Evolutionary conservation across 495 filamentous ascomycete genomes (phyloP), one percentile per base, ranked within the genome.

Genomic region (Usnea hakonensis): DNA sequence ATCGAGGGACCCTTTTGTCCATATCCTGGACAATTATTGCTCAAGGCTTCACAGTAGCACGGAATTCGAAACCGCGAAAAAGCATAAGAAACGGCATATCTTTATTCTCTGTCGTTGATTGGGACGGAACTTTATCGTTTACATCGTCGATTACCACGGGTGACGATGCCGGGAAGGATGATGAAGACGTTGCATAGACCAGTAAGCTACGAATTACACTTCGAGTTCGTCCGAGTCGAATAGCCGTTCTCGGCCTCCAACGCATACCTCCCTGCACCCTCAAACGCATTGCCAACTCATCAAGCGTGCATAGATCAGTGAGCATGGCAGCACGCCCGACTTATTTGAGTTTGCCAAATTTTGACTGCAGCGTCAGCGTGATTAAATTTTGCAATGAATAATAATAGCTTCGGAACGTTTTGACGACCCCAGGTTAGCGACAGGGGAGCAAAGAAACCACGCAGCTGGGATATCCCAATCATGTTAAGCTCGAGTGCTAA

Each of bases 221-320:
- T 62, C 53, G 30, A 56, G 40, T 57, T 62, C 60, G 60, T 56
- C 60, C 60, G 60, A 62, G 40, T 62, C 60, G 60, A 62, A 38
- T 67, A 69, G 67, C 74, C 70, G 65, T 74, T 73, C 73, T 68
- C 67, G 67, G 40, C 61, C 52, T 74, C 70, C 75, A 77, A 75
- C 75, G 78, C 77, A 79, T 77, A 74, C 73, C n/a, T 50, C 38
- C 60, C 75, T 78, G 81, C 83, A 85, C 81, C 80, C 79, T 83
- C 80, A 81, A 85, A 79, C 81, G 84, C 83, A 83, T 73, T 90
- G 89, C 86, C 89, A 91, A 85, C 89, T 90, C 89, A 91, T 90
- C 87, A 87, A 76, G 87, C 89, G 87, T 90, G 81, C 80, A 77
- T 76, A 74, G 76, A 75, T 76, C 76, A 74, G 70, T 74, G 72